Base-by-base conservation (phyloP, 805 yeast species). In the Ogataea degrootiae region DNA sequence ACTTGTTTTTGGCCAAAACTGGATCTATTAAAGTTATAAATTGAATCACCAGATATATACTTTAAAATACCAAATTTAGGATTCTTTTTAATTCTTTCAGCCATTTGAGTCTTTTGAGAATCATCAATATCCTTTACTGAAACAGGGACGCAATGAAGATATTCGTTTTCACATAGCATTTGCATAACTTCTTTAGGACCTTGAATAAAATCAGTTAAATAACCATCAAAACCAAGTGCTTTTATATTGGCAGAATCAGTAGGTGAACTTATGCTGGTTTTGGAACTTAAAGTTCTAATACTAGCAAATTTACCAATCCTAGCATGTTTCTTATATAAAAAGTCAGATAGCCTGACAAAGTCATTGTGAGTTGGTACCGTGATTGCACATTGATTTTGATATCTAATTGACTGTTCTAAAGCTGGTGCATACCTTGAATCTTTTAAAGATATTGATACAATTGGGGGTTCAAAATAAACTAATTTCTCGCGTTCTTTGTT, bases 201-300 rank as follows among this genome's bases (percentile, higher is more conserved):
- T 2, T 67, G 65, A 2, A 92, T 58, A 52, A 79, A 79, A 56
- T 94, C 97, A 2, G 76, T 65, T 23, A 90, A 55, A 58, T 79
- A 87, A 1, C 96, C 94, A 46, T 87, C 96, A 63, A 94, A 90
- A 0, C 96, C 96, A 21, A 70, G 63, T 0, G 47, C 34, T 29
- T 52, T 57, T 2, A 89, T 55, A 12, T 41, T 49, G 3, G 48
- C 52, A 15, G 48, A 36, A 2, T 53, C 38, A 29, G 56, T 39
- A 33, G 43, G 40, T 17, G 54, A 56, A 15, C 46, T 39, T 5
- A 45, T 37, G 12, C 46, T 45, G 26, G 48, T 48, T 43, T 43
- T 47, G 14, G 41, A 47, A 33, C 48, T 62, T 48, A 50, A 58
- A 1, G 80, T 76, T 73, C 89, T 79, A 44, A 83, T 72, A 12